phyloP scores from a whole-genome alignment of 768 basidiomycete species.

The Podaxis pistillaris region DNA sequence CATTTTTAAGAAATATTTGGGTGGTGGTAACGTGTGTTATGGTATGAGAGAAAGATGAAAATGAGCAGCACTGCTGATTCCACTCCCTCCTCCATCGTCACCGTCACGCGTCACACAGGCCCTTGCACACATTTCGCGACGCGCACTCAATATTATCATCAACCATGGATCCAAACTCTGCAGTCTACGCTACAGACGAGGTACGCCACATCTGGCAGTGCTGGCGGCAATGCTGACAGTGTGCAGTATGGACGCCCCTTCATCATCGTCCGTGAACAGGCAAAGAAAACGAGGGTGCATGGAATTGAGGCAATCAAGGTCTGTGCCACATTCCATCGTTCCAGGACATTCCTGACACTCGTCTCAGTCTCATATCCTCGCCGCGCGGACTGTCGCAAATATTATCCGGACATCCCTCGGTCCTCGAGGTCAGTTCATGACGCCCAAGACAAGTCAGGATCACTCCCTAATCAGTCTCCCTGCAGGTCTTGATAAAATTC shows the following conservation, averaged over 20 bases:
- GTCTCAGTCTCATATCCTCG: slow-evolving; percentile 86
- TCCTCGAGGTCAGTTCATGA: slow-evolving; percentile 67
- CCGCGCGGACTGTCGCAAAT: slow-evolving; percentile 90
- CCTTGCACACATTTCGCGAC: slow-evolving; percentile 27
- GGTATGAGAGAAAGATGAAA: slow-evolving; percentile 32
- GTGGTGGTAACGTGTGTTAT: slow-evolving; percentile 27
- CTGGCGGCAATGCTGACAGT: slow-evolving; percentile 16
- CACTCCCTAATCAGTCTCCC: slow-evolving; percentile 9
- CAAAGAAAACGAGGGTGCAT: slow-evolving; percentile 87
- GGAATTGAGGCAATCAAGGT: slow-evolving; percentile 97
- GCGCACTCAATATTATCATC: slow-evolving; percentile 26
- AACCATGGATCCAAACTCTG: slow-evolving; percentile 50
- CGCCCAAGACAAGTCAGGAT: slow-evolving; percentile 2
- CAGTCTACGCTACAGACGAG: slow-evolving; percentile 87
- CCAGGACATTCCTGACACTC: slow-evolving; percentile 16
- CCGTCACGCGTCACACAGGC: slow-evolving; percentile 34
- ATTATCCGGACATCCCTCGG: slow-evolving; percentile 95
- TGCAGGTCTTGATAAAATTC: slow-evolving; percentile 89
- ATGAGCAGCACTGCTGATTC: slow-evolving; percentile 27
- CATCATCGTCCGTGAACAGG: slow-evolving; percentile 94
- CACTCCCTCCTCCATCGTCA: slow-evolving; percentile 21
- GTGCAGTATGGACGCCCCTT: slow-evolving; percentile 91
- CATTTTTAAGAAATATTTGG: slow-evolving; percentile 35
- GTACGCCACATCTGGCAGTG: slow-evolving; percentile 31
- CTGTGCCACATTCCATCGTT: slow-evolving; percentile 3